A percentile compares a stretch with the other conserved stretches of the same genome.
Conservation (phyloP, 1,139 yeast species). For the Candida frijolesensis region DNA sequence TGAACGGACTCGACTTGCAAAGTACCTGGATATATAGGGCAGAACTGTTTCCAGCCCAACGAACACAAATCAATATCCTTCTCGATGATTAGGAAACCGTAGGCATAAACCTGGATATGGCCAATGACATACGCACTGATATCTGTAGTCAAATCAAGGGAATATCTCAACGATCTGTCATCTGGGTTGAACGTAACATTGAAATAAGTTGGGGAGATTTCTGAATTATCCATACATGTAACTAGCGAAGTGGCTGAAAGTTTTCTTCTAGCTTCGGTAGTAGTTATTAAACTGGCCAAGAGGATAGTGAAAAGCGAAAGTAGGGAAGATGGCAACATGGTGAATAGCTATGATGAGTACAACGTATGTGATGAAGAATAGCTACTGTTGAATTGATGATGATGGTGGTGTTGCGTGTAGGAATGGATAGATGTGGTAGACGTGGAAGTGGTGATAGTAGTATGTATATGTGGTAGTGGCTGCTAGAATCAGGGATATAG, state of each 20-base stretch:
- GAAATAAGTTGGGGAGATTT: slow-evolving; percentile 64
- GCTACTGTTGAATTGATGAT: neutral
- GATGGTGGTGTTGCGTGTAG: neutral
- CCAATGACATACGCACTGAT: slow-evolving; percentile 61
- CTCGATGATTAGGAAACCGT: slow-evolving; percentile 67
- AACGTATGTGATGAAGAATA: neutral
- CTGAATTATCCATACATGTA: slow-evolving; percentile 71
- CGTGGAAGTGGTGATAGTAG: neutral
- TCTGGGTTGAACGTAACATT: slow-evolving; percentile 71
- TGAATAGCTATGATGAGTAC: neutral
- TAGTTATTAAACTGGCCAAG: slow-evolving; percentile 8
- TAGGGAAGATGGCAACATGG: neutral
- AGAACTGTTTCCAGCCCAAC: slow-evolving; percentile 75
- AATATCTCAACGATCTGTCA: slow-evolving; percentile 58
- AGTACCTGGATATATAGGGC: slow-evolving; percentile 74
- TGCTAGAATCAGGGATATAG: neutral
- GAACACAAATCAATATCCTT: slow-evolving; percentile 56
- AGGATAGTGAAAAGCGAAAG: slow-evolving; percentile 5
- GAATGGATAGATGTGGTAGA: neutral
- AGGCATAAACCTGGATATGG: slow-evolving; percentile 67
- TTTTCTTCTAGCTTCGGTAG: slow-evolving; percentile 33
- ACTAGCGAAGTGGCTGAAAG: slow-evolving; percentile 69
- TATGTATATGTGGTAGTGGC: neutral
- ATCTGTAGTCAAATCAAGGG: slow-evolving; percentile 63
- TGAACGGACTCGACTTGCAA: slow-evolving; percentile 68